phyloP scores from a whole-genome alignment of 441 rosid species.

The Monsonia emarginata region DNA sequence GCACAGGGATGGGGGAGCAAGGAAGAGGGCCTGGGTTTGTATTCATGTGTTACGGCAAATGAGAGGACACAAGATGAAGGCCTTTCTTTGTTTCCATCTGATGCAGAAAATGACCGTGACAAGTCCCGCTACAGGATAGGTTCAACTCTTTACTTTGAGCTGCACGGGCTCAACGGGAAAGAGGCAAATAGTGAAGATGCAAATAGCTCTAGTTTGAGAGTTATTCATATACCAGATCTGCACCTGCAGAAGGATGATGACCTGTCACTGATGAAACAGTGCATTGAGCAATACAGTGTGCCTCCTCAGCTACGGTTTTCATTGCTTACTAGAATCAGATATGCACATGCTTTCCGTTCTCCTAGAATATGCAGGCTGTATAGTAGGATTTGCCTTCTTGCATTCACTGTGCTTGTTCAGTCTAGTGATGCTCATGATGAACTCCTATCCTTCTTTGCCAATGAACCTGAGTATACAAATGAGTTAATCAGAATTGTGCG shows the following conservation, averaged over 20 bases:
- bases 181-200: constrained; percentile 28
- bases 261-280: constrained; percentile 65
- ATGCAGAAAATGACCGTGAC: constrained; percentile 43
- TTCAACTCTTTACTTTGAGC: constrained; percentile 86
- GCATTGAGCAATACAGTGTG: constrained; percentile 66
- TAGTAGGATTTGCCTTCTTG: constrained; percentile 89
- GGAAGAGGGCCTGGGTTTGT: constrained; percentile 96
- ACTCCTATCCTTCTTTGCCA: constrained; percentile 78
- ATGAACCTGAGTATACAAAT: constrained; percentile 97
- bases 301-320: constrained; percentile 74
- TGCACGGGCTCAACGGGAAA: constrained; percentile 53
- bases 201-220: constrained; percentile 38
- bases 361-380: constrained; percentile 77
- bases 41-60: constrained; percentile 83
- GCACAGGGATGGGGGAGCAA: constrained; percentile 99
- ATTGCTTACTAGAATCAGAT: constrained; percentile 83
- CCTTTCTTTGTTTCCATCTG: constrained; percentile 72
- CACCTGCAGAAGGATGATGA: constrained; percentile 88
- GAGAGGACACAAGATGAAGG: constrained; percentile 85
- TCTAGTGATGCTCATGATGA: constrained; percentile 92
- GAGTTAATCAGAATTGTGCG: constrained; percentile 89
- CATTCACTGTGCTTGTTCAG: constrained; percentile 92
- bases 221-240: constrained; percentile 69
- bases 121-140: constrained; percentile 68
- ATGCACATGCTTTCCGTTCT: constrained; percentile 85